Evolutionary conservation across 306 rosid genomes (phyloP), one percentile per base, ranked within the genome.

Genomic region (Hippophae tibetana): DNA sequence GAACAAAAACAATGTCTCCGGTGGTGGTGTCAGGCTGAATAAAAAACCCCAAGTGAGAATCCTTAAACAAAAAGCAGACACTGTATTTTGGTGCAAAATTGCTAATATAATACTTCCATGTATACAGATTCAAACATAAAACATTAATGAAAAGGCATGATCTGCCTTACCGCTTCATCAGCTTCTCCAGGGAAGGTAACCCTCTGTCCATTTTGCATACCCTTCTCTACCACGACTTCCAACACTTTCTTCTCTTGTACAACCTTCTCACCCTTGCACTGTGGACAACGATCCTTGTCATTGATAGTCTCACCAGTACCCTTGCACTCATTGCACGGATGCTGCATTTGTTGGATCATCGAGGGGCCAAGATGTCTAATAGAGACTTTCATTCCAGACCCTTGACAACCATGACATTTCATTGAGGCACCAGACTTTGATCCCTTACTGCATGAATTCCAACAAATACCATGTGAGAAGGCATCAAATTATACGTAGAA

Each of bases 161-260:
- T 26, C 23, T 23, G 49, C 61, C 68, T 65, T 65, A 90, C 96
- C 73, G 97, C 94, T 79, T 90, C 96, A 76, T 90, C 97, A 40
- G 97, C 97, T 87, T 87, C 96, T 5, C 97, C 95, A 26, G 94
- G 94, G 85, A 90, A 90, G 54, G 95, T 86, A 56, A 90, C 78
- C 81, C 71, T 86, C 76, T 86, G 97, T 7, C 82, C 83, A 43
- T 90, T 84, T 70, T 84, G 94, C 97, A 86, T 90, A 14, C 97
- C 97, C 79, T 90, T 90, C 71, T 90, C 96, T 51, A 90, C 97
- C 62, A 42, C 7, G 43, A 87, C 97, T 47, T 90, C 97, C 69
- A 90, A 84, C 5, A 87, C 97, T 74, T 87, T 90, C 83, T 90
- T 90, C 78, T 90, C 96, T 71, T 87, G 97, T 26, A 74, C 86